Evolutionary conservation across 2,329 filamentous ascomycete genomes (phyloP), one percentile per base, ranked within the genome.

Genomic region (Ophiostoma australiae): DNA sequence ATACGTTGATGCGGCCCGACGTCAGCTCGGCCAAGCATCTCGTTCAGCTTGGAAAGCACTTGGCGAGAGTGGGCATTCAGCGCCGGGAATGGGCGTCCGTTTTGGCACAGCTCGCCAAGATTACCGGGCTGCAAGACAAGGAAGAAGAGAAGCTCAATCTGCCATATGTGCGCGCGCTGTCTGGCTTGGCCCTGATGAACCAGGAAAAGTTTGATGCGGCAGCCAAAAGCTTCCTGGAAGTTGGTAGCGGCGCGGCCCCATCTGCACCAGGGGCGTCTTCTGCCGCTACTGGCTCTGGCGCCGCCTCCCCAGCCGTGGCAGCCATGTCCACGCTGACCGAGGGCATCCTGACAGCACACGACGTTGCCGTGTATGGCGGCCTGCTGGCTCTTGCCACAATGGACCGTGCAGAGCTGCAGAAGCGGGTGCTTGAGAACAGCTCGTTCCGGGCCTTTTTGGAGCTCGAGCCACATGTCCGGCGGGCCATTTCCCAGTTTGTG

Each of bases 341-440:
- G 69, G 71, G 72, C 7, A 85, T 97, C 35, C 84, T 92, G 66
- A 93, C 89, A 37, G 86, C 90, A 7, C 97, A 97, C 77, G 95
- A 99, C 76, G 84, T 99, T 31, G 94, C 95, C 27, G 87, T 95
- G 10, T 99, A 98, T 76, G 95, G 94, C 68, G 94, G 92, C 5
- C 87, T 99, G 33, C 90, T 94, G 74, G 92, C 95, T 6, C 86
- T 99, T 33, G 94, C 94, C 35, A 93, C 92, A 1, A 96, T 98
- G 91, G 86, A 91, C 72, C 88, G 95, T 67, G 83, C 84, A 8
- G 89, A 92, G 73, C 84, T 99, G 31, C 91, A 95, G 78, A 82
- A 81, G 6, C 84, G 84, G 7, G 93, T 98, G 2, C 86, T 99
- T 0, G 92, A 95, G 52, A 97, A 93, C 77, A 82, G 83, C 44